phyloP scores from a whole-genome alignment of 1,284 basidiomycete genomes.

The Ganoderma lucidum region DNA sequence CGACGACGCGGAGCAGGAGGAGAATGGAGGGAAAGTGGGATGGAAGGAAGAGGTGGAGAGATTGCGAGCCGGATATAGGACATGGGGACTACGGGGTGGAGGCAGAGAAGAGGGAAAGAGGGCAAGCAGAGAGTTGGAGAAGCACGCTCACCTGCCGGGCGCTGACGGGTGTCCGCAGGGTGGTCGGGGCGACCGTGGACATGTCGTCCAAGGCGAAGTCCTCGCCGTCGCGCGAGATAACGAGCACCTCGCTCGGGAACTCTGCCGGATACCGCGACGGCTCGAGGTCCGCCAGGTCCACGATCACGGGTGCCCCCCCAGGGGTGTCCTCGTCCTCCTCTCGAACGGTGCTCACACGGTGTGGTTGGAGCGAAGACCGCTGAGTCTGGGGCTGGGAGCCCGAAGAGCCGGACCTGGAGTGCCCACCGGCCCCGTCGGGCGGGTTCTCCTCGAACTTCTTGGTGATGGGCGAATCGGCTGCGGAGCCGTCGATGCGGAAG shows the following conservation, averaged over 20 bases:
- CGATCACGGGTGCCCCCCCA: background rate
- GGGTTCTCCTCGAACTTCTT: background rate
- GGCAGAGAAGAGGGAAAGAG: background rate
- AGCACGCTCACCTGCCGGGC: conserved; percentile 19
- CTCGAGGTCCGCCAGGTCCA: background rate
- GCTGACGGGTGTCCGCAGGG: conserved; percentile 13
- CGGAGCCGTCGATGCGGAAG: conserved; percentile 31
- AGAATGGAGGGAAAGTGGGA: background rate
- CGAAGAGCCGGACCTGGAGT: background rate
- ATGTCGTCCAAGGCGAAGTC: conserved; percentile 28
- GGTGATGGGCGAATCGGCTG: background rate
- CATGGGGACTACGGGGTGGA: no score
- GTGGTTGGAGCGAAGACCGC: background rate
- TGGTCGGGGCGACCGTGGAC: conserved; percentile 14
- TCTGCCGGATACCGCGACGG: background rate
- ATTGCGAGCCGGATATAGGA: no score
- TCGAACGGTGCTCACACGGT: background rate
- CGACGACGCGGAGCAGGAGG: background rate
- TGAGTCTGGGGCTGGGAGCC: background rate
- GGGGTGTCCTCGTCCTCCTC: background rate
- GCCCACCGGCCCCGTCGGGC: background rate
- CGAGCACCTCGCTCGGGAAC: conserved; percentile 22
- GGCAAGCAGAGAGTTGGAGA: background rate
- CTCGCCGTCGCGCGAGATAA: conserved; percentile 34
- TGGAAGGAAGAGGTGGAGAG: background rate